Evolutionary conservation across 768 basidiomycete species (phyloP), one percentile per base, ranked within the genome.

Genomic region (Russula sp.): DNA sequence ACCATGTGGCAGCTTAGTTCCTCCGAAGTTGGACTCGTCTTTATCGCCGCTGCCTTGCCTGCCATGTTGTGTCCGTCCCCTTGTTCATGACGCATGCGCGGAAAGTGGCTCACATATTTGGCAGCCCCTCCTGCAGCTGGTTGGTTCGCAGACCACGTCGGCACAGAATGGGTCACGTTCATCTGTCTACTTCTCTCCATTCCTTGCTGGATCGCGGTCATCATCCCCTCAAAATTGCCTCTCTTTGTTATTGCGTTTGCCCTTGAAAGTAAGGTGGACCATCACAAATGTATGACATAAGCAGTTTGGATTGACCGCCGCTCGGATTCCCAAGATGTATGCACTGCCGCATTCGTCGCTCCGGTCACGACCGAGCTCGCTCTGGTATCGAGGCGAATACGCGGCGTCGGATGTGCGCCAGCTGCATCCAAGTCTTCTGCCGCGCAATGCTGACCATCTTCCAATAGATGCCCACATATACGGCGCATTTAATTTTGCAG

Each of bases 401-500:
- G 80, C 40, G 87, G 87, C 3, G 77, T 91, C 42, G 89, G 88
- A 35, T 91, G 88, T 84, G 69, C 70, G 85, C 20, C 14, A 31
- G 6, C n/a, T 59, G 71, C 10, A 27, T 65, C 1, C 13, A 2
- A 20, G 35, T 45, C 20, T 51, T 48, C 51, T 51, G 45, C 63
- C 48, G 66, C 18, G 55, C 51, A 20, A 31, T 22, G n/a, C 44
- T 37, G 8, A 34, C 16, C 8, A 20, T 44, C 54, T 59, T 44
- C 55, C 5, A 51, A 34, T 67, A 90, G 89, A 86, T 72, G 88
- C 81, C 0, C 88, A 90, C 68, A 79, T 87, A 3, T 91, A 88
- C 68, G 88, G 84, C 4, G 84, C 83, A 0, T 89, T 88, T 70
- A 91, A 89, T 73, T 69, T 90, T 11, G 83, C 82, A 3, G 89